phyloP scores from a whole-genome alignment of 306 rosid species.

The Quercus engelmannii region DNA sequence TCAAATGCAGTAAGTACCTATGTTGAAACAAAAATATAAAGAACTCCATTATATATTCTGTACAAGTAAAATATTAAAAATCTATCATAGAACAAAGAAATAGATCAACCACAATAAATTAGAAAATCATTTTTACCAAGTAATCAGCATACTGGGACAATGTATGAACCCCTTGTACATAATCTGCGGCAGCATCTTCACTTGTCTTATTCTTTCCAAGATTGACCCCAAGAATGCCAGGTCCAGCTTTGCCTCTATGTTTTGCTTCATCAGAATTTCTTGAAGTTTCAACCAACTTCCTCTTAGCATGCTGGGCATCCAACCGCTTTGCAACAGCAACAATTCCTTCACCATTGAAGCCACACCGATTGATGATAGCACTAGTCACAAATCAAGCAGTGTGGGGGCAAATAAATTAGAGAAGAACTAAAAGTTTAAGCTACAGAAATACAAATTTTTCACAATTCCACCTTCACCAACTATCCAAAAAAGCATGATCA shows the following conservation, averaged over 20 bases:
- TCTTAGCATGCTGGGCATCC: constrained; percentile 94
- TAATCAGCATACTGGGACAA: constrained; percentile 97
- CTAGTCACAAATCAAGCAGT: constrained; percentile 42
- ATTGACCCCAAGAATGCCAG: constrained; percentile 97
- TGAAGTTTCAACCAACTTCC: constrained; percentile 88
- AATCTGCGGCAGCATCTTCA: constrained; percentile 94
- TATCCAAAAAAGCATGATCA: constrained; percentile 7
- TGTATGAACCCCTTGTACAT: constrained; percentile 97
- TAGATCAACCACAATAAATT: neutral
- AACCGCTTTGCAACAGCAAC: constrained; percentile 93
- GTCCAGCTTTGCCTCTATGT: constrained; percentile 95
- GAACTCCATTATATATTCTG: neutral
- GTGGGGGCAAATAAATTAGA: constrained; percentile 15
- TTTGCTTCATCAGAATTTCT: constrained; percentile 59
- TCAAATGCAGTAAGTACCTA: neutral
- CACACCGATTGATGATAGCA: constrained; percentile 90
- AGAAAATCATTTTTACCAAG: constrained; percentile 52
- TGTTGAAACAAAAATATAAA: neutral
- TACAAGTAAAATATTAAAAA: neutral
- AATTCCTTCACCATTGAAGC: constrained; percentile 95
- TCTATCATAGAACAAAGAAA: neutral
- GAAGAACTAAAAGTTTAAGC: neutral
- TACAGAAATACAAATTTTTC: constrained; percentile 7
- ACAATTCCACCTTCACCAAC: constrained; percentile 7
- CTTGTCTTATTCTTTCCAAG: constrained; percentile 95